A percentile compares a stretch with the other conserved stretches of the same genome.
Conservation (phyloP, 176 grass and related monocot species). For the Aegilops bicornis region DNA sequence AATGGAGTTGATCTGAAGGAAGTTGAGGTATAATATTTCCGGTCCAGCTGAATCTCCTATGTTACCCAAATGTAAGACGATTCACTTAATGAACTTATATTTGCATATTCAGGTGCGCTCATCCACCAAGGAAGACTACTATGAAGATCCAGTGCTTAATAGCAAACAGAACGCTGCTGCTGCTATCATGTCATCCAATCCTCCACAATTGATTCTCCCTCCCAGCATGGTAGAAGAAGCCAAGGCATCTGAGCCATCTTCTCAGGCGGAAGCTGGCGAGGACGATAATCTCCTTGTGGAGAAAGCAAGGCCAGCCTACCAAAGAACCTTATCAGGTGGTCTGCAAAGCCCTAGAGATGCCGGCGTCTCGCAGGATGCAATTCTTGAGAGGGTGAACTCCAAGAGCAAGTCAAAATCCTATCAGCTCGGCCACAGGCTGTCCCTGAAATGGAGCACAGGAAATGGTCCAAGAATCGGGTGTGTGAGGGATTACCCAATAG, state of each 20-base stretch:
- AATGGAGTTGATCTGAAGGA: conserved; percentile 65
- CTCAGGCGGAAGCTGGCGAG: neutral
- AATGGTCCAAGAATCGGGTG: conserved; percentile 91
- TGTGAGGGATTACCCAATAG: conserved; percentile 70
- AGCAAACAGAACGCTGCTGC: neutral
- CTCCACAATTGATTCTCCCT: conserved; percentile 30
- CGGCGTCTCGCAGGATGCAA: conserved; percentile 43
- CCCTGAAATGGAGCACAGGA: conserved; percentile 85
- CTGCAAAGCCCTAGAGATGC: conserved; percentile 60
- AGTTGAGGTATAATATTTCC: conserved; percentile 47
- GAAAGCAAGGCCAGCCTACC: conserved; percentile 51
- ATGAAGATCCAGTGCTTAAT: conserved; percentile 41
- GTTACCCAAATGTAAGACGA: neutral
- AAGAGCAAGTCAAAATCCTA: conserved; percentile 70
- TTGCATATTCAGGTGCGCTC: conserved; percentile 50
- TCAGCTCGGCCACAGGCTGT: conserved; percentile 78
- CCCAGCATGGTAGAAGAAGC: conserved; percentile 15
- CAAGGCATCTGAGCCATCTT: neutral
- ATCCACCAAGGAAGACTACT: conserved; percentile 66
- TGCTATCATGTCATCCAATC: neutral
- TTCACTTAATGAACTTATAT: conserved; percentile 15
- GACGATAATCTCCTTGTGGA: neutral
- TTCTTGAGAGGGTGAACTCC: conserved; percentile 76
- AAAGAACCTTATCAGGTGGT: conserved; percentile 85
- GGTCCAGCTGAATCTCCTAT: neutral